Evolutionary conservation across 2,329 filamentous ascomycete species (phyloP).

Genomic region (Epicoccum nigrum): DNA sequence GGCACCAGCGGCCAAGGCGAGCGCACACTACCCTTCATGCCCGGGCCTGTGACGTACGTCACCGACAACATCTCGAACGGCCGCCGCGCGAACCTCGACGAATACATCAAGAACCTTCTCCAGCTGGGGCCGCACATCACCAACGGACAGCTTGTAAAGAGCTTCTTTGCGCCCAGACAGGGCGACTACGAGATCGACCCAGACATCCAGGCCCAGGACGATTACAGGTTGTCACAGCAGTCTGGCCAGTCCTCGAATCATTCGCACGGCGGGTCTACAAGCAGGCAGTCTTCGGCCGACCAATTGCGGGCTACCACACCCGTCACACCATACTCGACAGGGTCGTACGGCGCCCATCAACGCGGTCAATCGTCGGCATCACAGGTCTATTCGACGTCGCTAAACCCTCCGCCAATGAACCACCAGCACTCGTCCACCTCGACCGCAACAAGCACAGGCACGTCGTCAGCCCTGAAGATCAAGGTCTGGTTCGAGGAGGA

Average conservation of each 20-base stretch:
- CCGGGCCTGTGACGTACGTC: conserved; percentile 94
- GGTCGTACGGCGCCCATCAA: conserved; percentile 51
- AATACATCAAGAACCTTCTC: conserved; percentile 92
- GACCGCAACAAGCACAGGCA: conserved; percentile 29
- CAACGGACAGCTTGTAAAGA: conserved; percentile 80
- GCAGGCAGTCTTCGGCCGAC: conserved; percentile 48
- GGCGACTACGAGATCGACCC: conserved; percentile 93
- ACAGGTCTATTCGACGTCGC: conserved; percentile 36
- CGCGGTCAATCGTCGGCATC: conserved; percentile 47
- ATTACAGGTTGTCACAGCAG: conserved; percentile 73
- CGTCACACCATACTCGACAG: conserved; percentile 44
- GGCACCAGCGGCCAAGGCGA: conserved; percentile 78
- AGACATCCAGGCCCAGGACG: conserved; percentile 64
- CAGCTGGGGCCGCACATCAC: conserved; percentile 84
- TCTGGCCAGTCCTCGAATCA: conserved; percentile 50
- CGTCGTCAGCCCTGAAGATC: conserved; percentile 70
- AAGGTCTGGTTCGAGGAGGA: conserved; percentile 89
- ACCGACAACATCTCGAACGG: conserved; percentile 98
- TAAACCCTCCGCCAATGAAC: conserved; percentile 45
- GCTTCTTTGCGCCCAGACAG: conserved; percentile 87
- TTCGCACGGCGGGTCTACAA: conserved; percentile 43
- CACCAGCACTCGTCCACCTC: conserved; percentile 47
- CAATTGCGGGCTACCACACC: conserved; percentile 46
- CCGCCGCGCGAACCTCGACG: conserved; percentile 87
- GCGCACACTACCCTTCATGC: conserved; percentile 93